A percentile compares a stretch with the other conserved stretches of the same genome.
phyloP scores from a whole-genome alignment of 306 rosid species.

The Oxytropis ochrocephala region DNA sequence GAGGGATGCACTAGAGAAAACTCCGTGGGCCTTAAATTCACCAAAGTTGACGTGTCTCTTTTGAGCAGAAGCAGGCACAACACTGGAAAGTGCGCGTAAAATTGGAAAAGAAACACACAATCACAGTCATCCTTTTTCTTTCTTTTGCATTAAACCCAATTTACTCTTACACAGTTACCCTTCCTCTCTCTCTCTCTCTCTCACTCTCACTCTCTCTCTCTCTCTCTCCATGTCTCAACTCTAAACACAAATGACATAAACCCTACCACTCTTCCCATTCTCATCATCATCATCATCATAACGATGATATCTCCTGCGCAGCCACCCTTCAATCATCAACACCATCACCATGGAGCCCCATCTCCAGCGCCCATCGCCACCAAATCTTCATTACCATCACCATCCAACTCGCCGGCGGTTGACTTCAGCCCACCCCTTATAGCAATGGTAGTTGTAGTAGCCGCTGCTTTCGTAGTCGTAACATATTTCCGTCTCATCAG shows the following conservation, averaged over 20 bases:
- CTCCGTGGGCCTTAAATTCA: constrained; percentile 20
- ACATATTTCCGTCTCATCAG: constrained; percentile 84
- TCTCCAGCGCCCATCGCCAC: not conserved
- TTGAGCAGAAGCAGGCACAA: not conserved
- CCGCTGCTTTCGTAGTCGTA: constrained; percentile 72
- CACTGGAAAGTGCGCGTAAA: not conserved
- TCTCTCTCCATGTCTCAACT: too few relatives aligned
- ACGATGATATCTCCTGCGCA: constrained; percentile 18
- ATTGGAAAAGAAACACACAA: not conserved
- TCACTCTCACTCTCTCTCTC: too few relatives aligned
- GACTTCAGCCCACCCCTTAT: constrained; percentile 85
- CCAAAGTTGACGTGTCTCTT: constrained; percentile 30
- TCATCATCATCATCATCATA: not conserved
- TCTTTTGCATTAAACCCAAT: too few relatives aligned
- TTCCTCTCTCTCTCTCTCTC: too few relatives aligned
- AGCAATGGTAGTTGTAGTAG: constrained; percentile 86
- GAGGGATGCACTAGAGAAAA: not conserved
- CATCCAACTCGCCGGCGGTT: constrained; percentile 53
- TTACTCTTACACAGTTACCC: too few relatives aligned
- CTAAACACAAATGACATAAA: too few relatives aligned
- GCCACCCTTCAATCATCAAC: constrained; percentile 21
- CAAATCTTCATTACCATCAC: constrained; percentile 9
- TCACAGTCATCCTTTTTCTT: too few relatives aligned
- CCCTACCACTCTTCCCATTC: too few relatives aligned
- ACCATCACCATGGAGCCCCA: constrained; percentile 15